Base-by-base conservation (phyloP, 1,284 basidiomycete genomes). In the Golubevia pallescens region DNA sequence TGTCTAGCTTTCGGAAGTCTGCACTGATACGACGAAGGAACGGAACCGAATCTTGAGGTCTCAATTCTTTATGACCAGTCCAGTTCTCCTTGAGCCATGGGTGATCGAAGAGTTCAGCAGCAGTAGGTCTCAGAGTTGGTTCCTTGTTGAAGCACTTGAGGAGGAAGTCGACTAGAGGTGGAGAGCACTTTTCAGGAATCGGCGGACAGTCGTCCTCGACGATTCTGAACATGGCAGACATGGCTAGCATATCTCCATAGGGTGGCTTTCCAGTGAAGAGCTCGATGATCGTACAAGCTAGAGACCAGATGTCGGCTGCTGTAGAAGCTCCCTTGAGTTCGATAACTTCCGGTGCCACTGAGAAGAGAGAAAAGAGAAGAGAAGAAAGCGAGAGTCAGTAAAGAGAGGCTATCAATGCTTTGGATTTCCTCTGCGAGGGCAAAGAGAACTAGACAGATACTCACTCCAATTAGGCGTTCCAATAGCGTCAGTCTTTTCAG, bases 381-480 rank as follows among this genome's bases (percentile, higher is more conserved):
- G 28, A 32, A 60, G 10, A 60, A 21, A 32, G 59, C 58, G 53
- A 62, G 8, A 19, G 19, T 16, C 16, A 3, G 32, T 7, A 6
- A 32, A 10, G 1, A 5, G 1, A 14, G 16, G 28, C 20, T 38
- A 65, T 56, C 3, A 62, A 20, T 23, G 3, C 1, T 14, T 2
- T 7, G 20, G 13, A 21, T n/a, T n/a, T n/a, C n/a, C n/a, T n/a
- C n/a, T n/a, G n/a, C n/a, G 1, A 21, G 28, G 34, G 14, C 6
- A 20, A 57, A 19, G 5, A 32, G 20, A 48, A 2, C 20, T 3
- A 24, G 24, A n/a, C 1, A 34, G 2, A 1, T 13, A 86, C 88
- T 77, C 68, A 89, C 88, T 97, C 95, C 95, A 97, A 79, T 97
- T 96, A 2, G 95, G 95, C 3, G 95, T 97, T 10, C 95, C 95